A percentile compares a stretch with the other conserved stretches of the same genome.
These are phyloP conservation scores for Silene conica DNA, from an alignment of 148 eudicot species.

Conservation along the genomic window DNA sequence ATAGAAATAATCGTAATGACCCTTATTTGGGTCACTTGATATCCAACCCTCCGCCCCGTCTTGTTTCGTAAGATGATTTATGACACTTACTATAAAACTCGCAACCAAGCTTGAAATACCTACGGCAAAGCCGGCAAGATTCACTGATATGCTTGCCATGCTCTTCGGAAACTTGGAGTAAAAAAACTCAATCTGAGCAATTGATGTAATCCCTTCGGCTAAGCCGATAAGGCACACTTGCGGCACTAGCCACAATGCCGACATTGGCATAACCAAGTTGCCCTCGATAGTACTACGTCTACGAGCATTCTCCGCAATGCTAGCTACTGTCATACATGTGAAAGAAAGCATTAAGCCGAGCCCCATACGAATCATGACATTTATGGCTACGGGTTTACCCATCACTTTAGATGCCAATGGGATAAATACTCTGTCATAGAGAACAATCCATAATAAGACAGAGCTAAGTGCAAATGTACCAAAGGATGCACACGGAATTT, in stretches of 20 bases:
- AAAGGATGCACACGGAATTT: constrained; percentile 40
- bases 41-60: constrained; percentile 37
- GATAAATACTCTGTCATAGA: constrained; percentile 33
- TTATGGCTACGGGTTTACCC: constrained; percentile 21
- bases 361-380: constrained; percentile 31
- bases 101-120: constrained; percentile 19
- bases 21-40: constrained; percentile 31
- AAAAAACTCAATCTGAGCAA: constrained; percentile 27
- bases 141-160: constrained; percentile 29
- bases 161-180: constrained; percentile 26
- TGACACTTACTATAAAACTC: constrained; percentile 14
- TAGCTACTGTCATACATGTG: constrained; percentile 16
- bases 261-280: constrained; percentile 12
- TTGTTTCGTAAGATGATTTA: constrained; percentile 19
- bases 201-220: constrained; percentile 11
- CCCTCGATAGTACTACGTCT: constrained; percentile 7
- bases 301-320: constrained; percentile 29
- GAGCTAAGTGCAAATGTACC: constrained; percentile 25
- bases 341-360: constrained; percentile 22
- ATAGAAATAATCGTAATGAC: constrained; percentile 40
- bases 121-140: constrained; percentile 1
- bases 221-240: constrained; percentile 23
- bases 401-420: constrained; percentile 30
- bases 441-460: constrained; percentile 24
- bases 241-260: constrained; percentile 28